Base-by-base conservation (phyloP, 352 stramenopile genomes). In the Pilasporangium apinafurcum region DNA sequence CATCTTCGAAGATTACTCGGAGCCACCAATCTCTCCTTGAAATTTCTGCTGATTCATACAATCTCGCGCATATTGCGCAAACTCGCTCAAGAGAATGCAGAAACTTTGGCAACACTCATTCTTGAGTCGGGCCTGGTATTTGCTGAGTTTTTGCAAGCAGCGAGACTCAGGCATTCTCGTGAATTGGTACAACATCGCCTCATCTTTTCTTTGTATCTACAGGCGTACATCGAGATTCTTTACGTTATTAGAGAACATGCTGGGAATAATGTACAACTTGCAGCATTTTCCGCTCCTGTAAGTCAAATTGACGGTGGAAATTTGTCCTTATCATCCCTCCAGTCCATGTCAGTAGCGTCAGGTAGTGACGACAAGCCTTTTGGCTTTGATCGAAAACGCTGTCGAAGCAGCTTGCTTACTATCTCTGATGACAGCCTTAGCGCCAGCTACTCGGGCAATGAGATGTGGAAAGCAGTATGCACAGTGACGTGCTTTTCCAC, bases 401-500 rank as follows among this genome's bases (percentile, higher is more conserved):
- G 63, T 35, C 66, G 72, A n/a, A 92, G 64, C 25, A 79, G 46
- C 28, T 54, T 88, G 5, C 39, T 89, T 10, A 38, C 56, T 0
- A 80, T 95, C 27, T 65, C 68, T 4, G 70, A 95, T 1, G 79
- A 96, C 32, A 63, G 62, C 2, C 24, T 68, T 1, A 85, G 62
- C 17, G 85, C 83, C 0, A 44, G 53, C 5, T 96, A 92, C 46
- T 65, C 53, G 2, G 83, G 79, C 3, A 88, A 91, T 48, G 89
- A 98, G 44, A 59, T 77, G 18, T 98, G 91, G 92, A 93, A 83
- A 55, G 93, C 86, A 13, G 62, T 97, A 2, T 65, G 95, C 1
- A 76, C 81, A 0, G 76, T 52, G 0, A 46, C 69, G 14, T 51
- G 78, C 4, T 96, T 96, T 29, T 62, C 78, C 0, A 81, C 60